Evolutionary conservation across 2,329 filamentous ascomycete species (phyloP).

Genomic region (Pseudogymnoascus sp.): DNA sequence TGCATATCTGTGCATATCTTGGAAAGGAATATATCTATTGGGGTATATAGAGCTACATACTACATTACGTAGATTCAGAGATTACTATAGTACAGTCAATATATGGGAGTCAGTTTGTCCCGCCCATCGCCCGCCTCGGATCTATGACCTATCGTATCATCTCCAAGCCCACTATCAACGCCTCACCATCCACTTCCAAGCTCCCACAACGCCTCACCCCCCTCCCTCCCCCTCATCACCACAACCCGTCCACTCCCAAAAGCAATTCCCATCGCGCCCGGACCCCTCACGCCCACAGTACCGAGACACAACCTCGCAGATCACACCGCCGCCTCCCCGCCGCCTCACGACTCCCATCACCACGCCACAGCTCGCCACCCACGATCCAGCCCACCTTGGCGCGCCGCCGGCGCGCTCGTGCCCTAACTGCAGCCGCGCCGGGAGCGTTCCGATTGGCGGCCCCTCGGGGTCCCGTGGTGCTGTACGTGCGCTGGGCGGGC

Average conservation of each 20-base stretch:
- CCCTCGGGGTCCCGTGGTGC: not conserved
- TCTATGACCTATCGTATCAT: not conserved
- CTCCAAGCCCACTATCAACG: not conserved
- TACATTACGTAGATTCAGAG: constrained; percentile 7
- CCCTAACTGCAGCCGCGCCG: not conserved
- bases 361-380: not conserved
- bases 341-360: not conserved
- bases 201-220: not conserved
- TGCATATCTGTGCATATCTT: not conserved
- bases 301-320: not conserved
- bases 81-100: not conserved
- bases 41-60: not conserved
- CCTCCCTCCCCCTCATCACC: not conserved
- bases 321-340: not conserved
- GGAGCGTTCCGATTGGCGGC: not conserved
- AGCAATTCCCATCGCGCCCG: constrained; percentile 1
- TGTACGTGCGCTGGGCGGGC: not conserved
- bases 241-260: not conserved
- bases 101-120: not conserved
- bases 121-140: not conserved
- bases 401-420: not conserved
- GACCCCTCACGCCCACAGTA: constrained; percentile 4
- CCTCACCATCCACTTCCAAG: too few relatives aligned
- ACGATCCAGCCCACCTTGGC: not conserved
- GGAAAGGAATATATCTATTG: not conserved